Base-by-base conservation (phyloP, 805 yeast species). In the Wickerhamiella australiensis region DNA sequence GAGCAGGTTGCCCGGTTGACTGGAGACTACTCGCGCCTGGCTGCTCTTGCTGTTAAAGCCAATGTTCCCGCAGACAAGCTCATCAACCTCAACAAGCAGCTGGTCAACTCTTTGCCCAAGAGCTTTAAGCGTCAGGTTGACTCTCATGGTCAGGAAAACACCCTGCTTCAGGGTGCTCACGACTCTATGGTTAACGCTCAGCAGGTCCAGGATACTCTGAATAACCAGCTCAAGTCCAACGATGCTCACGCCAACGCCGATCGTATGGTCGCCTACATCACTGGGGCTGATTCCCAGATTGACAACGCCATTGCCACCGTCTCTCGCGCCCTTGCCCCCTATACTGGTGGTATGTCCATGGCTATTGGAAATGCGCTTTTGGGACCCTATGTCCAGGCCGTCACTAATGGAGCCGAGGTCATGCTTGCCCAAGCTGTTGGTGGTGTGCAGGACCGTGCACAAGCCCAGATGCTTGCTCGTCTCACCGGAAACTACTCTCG, bases 281-380 rank as follows among this genome's bases (percentile, higher is more conserved):
- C 64, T 26, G 65, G 64, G n/a, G 55, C 62, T 21, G 66, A 61
- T 46, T 58, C 61, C 21, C 65, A 61, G 53, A 59, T 57, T 44
- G 65, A 61, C 49, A 61, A 60, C 48, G 56, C 58, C 43, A 49
- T 59, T 25, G 63, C 55, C 7, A 51, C 56, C 20, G 49, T 50
- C n/a, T 29, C 50, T 22, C 25, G 49, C 2, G 54, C 56, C 13
- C 54, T 55, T 8, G 53, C 54, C 4, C 56, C 55, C 25, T 21
- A 51, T 6, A 53, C 56, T 25, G 47, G 47, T 31, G 59, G 59
- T 31, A 35, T 50, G 12, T 50, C 54, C 21, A 25, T 42, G 53
- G 54, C 52, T 13, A 43, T 56, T 29, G 56, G 50, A 36, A 49
- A 52, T 33, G 46, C 50, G 27, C 45, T 56, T 9, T 50, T 54